Base-by-base conservation (phyloP, 345 rosid species). In the Conringia planisiliqua region DNA sequence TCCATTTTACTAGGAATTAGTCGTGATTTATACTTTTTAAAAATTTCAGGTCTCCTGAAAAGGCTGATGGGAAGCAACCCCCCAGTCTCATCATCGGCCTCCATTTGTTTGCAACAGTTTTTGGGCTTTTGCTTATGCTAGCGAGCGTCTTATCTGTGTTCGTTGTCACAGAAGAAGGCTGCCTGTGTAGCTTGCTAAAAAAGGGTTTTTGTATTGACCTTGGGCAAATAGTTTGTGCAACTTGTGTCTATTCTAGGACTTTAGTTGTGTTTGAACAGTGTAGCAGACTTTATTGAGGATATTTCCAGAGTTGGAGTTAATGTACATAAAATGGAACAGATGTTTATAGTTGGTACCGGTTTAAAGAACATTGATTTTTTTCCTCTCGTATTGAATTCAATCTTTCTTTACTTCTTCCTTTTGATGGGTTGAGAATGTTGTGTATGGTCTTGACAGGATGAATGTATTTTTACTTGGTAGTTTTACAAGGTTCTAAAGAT, bases 11-110 rank as follows among this genome's bases (percentile, higher is more conserved):
- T 30, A 55, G 80, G 61, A 61, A 79, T 70, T 86, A 67, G 81
- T 79, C 66, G 33, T 78, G 77, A 79, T 81, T 83, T 83, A 52
- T 79, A 55, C 72, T 75, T 85, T 84, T 83, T 74, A 50, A 30
- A 22, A 22, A 68, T 88, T 89, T 89, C 91, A 89, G 96, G 97
- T 88, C 83, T 57, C 84, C 84, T 85, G 84, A 87, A 91, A 66
- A 87, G 94, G 91, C 89, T 86, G 92, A 89, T 86, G 92, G 94
- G 90, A 84, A 85, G 96, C 91, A 85, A 85, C 84, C 81, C 62
- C 82, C 62, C 84, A 85, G 85, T 87, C 90, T 92, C 97, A 84
- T 86, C 85, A 81, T 77, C 80, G 81, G 56, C 85, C 89, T 89
- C 86, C 85, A 81, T 86, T 87, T 86, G 82, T 84, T 86, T 83